A percentile compares a stretch with the other conserved stretches of the same genome.
phyloP scores from a whole-genome alignment of 371 early-diverging fungal species.

The Rhizopus microsporus region DNA sequence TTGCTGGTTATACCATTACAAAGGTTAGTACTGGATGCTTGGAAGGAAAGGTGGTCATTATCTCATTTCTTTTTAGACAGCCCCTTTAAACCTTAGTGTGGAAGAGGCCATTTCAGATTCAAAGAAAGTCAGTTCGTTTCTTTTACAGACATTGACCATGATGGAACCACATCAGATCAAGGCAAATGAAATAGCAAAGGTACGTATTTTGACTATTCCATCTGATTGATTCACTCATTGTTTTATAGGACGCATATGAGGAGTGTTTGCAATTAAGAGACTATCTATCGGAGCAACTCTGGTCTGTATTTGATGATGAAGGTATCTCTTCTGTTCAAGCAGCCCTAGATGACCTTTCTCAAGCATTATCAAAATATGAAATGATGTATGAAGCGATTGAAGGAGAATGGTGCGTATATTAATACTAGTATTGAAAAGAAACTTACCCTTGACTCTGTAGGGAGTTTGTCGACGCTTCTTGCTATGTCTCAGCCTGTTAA shows the following conservation, averaged over 20 bases:
- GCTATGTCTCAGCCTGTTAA: constrained; percentile 16
- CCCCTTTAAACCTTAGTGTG: constrained; percentile 28
- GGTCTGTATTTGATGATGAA: constrained; percentile 42
- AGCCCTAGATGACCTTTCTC: constrained; percentile 34
- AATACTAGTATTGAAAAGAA: not conserved
- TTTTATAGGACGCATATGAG: constrained; percentile 38
- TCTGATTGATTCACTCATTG: not conserved
- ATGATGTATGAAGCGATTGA: constrained; percentile 29
- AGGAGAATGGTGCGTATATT: constrained; percentile 19
- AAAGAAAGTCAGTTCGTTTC: constrained; percentile 28
- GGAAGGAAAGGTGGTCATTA: not conserved
- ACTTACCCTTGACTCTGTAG: not conserved
- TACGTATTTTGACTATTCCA: constrained; percentile 6
- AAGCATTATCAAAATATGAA: constrained; percentile 34
- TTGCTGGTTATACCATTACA: constrained; percentile 29
- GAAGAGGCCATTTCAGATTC: constrained; percentile 37
- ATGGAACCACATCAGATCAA: constrained; percentile 37
- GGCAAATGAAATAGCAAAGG: constrained; percentile 41
- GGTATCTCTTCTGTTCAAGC: constrained; percentile 29
- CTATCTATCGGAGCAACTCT: constrained; percentile 44
- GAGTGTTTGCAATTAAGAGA: constrained; percentile 42
- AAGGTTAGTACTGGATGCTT: constrained; percentile 8
- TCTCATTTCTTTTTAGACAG: constrained; percentile 18
- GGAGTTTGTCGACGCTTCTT: constrained; percentile 18
- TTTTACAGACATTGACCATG: constrained; percentile 35